phyloP scores from a whole-genome alignment of 73 alveolate genomes.

The Tetrahymena borealis region DNA sequence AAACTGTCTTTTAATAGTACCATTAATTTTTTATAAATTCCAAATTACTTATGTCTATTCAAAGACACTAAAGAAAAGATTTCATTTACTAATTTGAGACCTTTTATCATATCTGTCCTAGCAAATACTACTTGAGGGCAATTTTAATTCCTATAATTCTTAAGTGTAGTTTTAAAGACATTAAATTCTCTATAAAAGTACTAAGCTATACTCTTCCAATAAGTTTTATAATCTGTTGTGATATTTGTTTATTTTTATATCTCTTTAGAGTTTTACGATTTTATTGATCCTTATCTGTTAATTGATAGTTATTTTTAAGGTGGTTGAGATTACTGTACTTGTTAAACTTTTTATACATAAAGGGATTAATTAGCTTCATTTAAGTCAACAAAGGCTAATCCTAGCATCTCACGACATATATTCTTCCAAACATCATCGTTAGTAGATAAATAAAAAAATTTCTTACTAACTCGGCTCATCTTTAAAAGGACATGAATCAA shows the following conservation, averaged over 20 bases:
- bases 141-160: background rate
- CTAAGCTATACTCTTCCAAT: background rate
- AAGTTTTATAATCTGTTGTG: background rate
- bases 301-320: too few species aligned
- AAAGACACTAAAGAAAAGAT: background rate
- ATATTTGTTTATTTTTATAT: background rate
- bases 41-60: background rate
- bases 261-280: background rate
- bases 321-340: background rate
- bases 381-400: background rate
- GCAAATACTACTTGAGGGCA: background rate
- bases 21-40: background rate
- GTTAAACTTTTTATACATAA: background rate
- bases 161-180: background rate
- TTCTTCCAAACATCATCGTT: background rate
- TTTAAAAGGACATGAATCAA: background rate
- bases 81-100: background rate
- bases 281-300: too few species aligned
- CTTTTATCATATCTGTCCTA: background rate
- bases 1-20: background rate
- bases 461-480: background rate
- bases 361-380: background rate
- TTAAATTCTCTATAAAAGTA: background rate
- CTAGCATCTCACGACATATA: background rate
- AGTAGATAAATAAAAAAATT: background rate